These are phyloP conservation scores for Pilobolus umbonatus DNA, from an alignment of 192 early-diverging fungal genomes.

Conservation along the genomic window DNA sequence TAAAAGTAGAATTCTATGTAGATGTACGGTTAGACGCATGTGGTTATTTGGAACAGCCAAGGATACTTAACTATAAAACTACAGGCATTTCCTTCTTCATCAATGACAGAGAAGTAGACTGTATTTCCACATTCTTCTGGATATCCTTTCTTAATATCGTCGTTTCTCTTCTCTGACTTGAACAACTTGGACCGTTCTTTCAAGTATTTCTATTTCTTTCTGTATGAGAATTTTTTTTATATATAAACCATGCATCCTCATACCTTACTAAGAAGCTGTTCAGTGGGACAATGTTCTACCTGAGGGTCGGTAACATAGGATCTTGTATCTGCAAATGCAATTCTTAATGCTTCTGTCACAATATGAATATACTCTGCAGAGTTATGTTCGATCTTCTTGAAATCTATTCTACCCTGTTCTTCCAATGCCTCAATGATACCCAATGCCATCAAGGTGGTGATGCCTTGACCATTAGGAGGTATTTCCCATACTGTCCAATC, in stretches of 20 bases:
- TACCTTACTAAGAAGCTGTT: constrained; percentile 50
- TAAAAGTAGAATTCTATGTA: constrained; percentile 49
- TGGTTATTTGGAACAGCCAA: constrained; percentile 1
- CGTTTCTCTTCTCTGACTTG: constrained; percentile 43
- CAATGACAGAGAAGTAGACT: constrained; percentile 72
- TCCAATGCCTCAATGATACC: constrained; percentile 60
- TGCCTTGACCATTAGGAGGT: constrained; percentile 72
- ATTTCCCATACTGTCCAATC: constrained; percentile 60
- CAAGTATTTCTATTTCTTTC: constrained; percentile 43
- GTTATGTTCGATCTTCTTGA: constrained; percentile 47
- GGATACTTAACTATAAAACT: constrained; percentile 59
- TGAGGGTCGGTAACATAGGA: constrained; percentile 65
- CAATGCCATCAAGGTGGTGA: constrained; percentile 66
- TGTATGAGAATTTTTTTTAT: neutral
- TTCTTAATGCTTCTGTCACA: constrained; percentile 60
- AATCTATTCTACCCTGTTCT: constrained; percentile 27
- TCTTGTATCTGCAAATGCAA: constrained; percentile 77
- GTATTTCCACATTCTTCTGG: constrained; percentile 65
- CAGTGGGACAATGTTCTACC: constrained; percentile 39
- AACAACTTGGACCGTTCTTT: constrained; percentile 49
- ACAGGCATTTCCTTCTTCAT: constrained; percentile 76
- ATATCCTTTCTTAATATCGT: constrained; percentile 47
- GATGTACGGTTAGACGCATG: too few relatives aligned
- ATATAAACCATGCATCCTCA: neutral
- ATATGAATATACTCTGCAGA: constrained; percentile 60